Conservation (phyloP, 1,139 yeast species). For the Lodderomyces elongisporus region DNA sequence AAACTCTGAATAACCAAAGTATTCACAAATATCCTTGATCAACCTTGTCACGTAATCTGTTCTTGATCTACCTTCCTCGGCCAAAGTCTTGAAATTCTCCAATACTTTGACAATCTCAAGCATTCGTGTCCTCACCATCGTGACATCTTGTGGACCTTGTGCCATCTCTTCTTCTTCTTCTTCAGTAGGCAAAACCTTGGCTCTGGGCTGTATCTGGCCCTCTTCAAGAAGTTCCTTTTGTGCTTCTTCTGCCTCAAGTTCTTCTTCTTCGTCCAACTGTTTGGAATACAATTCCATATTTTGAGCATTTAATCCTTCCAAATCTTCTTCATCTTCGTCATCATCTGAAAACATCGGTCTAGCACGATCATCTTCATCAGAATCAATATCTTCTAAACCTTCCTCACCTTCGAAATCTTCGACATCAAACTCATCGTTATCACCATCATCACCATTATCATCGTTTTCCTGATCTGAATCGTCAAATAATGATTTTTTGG, state of each 20-base stretch:
- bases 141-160: slow-evolving; percentile 62
- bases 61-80: slow-evolving; percentile 84
- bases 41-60: slow-evolving; percentile 74
- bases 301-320: slow-evolving; percentile 75
- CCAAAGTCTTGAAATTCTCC: slow-evolving; percentile 79
- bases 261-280: slow-evolving; percentile 67
- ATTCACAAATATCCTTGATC: slow-evolving; percentile 79
- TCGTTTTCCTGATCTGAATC: slow-evolving; percentile 49
- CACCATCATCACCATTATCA: slow-evolving; percentile 19
- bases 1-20: slow-evolving; percentile 94
- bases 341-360: slow-evolving; percentile 85
- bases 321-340: slow-evolving; percentile 67
- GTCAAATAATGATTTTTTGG: slow-evolving; percentile 74
- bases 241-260: slow-evolving; percentile 70
- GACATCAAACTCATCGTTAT: slow-evolving; percentile 30
- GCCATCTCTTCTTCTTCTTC: slow-evolving; percentile 51
- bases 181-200: slow-evolving; percentile 55
- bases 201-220: slow-evolving; percentile 62
- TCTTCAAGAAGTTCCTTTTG: slow-evolving; percentile 66
- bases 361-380: slow-evolving; percentile 52
- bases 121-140: slow-evolving; percentile 86
- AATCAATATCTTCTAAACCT: slow-evolving; percentile 50
- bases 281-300: slow-evolving; percentile 80
- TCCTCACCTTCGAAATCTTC: slow-evolving; percentile 52
- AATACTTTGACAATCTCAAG: slow-evolving; percentile 93